Evolutionary conservation across 2,329 filamentous ascomycete species (phyloP).

Genomic region (Penicillium sp.): DNA sequence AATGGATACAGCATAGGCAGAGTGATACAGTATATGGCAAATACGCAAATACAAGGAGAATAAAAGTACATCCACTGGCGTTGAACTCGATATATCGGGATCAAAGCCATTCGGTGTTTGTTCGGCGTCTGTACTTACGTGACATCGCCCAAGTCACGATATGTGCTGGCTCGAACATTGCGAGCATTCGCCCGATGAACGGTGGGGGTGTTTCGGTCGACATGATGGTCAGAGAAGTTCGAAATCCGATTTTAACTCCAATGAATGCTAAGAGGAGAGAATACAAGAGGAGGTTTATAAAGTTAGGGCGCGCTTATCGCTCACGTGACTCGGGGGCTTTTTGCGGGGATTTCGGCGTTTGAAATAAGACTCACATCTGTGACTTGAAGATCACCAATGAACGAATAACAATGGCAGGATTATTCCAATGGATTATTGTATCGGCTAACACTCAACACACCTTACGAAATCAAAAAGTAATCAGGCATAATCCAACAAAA

Average conservation of each 20-base stretch:
- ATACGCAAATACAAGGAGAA: not conserved
- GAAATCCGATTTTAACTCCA: not conserved
- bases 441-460: too few relatives aligned
- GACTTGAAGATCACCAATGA: not conserved
- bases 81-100: not conserved
- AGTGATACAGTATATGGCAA: not conserved
- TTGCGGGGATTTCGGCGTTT: not conserved
- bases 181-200: constrained; percentile 17
- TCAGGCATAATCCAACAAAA: not conserved
- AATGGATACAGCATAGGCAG: not conserved
- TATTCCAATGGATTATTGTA: not conserved
- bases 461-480: not conserved
- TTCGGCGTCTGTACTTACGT: constrained; percentile 23
- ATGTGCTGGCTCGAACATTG: constrained; percentile 25
- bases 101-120: not conserved
- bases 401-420: not conserved
- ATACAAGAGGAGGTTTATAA: not conserved
- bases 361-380: not conserved
- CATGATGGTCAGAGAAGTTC: constrained; percentile 1
- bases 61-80: not conserved
- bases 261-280: not conserved
- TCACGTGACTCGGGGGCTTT: not conserved
- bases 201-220: constrained; percentile 14
- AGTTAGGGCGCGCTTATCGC: not conserved
- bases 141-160: constrained; percentile 28